These are phyloP conservation scores for Auricularia sp. DNA, from an alignment of 768 basidiomycete genomes.

Conservation along the genomic window DNA sequence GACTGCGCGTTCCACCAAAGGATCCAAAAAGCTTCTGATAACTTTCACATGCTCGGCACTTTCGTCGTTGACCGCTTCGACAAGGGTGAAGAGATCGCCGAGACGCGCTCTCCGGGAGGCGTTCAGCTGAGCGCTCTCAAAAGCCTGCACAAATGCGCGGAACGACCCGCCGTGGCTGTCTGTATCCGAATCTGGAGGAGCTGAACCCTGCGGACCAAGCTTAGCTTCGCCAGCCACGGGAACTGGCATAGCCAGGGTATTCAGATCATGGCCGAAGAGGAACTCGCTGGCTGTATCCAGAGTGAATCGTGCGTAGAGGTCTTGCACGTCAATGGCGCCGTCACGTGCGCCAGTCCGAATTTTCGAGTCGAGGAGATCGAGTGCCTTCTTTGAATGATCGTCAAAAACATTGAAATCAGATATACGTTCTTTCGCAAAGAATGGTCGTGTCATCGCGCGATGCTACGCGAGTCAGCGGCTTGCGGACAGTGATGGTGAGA, in stretches of 20 bases:
- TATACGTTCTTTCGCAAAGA: slow-evolving; percentile 61
- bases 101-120: slow-evolving; percentile 25
- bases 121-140: slow-evolving; percentile 31
- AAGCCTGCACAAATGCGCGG: slow-evolving; percentile 42
- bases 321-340: slow-evolving; percentile 52
- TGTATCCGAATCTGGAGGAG: slow-evolving; percentile 21
- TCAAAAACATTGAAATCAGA: slow-evolving; percentile 65
- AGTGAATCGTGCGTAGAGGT: slow-evolving; percentile 57
- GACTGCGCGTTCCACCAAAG: slow-evolving; percentile 46
- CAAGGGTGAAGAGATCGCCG: slow-evolving; percentile 35
- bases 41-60: slow-evolving; percentile 25
- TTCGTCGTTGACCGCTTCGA: slow-evolving; percentile 33
- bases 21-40: slow-evolving; percentile 43
- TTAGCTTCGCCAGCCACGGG: slow-evolving; percentile 37
- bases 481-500: slow-evolving; percentile 3
- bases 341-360: slow-evolving; percentile 25
- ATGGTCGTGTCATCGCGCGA: slow-evolving; percentile 57
- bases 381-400: slow-evolving; percentile 26
- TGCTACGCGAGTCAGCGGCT: slow-evolving; percentile 35
- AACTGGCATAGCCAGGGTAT: slow-evolving; percentile 47
- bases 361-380: slow-evolving; percentile 30
- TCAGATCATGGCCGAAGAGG: slow-evolving; percentile 55
- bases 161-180: slow-evolving; percentile 34
- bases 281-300: slow-evolving; percentile 67
- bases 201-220: slow-evolving; percentile 52